Percentiles rank a stretch among this genome's conserved stretches.
These are phyloP conservation scores for Cicer arietinum DNA, from an alignment of 306 rosid genomes.

Conservation along the genomic window DNA sequence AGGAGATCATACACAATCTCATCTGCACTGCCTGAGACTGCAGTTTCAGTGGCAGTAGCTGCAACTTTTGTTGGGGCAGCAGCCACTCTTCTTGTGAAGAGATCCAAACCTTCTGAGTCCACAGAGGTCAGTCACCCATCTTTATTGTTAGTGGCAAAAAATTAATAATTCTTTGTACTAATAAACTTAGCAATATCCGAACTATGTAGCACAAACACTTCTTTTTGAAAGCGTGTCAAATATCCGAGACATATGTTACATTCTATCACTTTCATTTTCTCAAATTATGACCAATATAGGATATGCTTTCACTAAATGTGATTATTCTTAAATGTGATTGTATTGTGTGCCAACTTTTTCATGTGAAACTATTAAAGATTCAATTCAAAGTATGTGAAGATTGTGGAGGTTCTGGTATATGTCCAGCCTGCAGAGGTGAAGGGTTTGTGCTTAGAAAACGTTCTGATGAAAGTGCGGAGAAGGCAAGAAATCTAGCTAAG, in stretches of 20 bases:
- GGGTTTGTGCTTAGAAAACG: constrained; percentile 85
- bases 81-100: constrained; percentile 69
- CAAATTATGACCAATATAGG: neutral
- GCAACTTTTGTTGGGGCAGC: constrained; percentile 87
- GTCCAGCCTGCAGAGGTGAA: constrained; percentile 95
- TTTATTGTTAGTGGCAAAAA: neutral
- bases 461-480: constrained; percentile 76
- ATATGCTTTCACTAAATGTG: no score
- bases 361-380: constrained; percentile 55
- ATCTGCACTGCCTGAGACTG: constrained; percentile 81
- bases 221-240: neutral
- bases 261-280: neutral
- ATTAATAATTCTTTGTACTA: neutral
- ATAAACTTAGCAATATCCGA: neutral
- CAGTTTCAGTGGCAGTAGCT: constrained; percentile 80
- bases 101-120: constrained; percentile 64
- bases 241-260: neutral
- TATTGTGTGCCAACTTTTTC: constrained; percentile 26
- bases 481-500: constrained; percentile 70
- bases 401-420: constrained; percentile 88
- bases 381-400: constrained; percentile 64
- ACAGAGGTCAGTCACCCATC: constrained; percentile 56
- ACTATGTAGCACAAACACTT: neutral
- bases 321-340: neutral
- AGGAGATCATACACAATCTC: constrained; percentile 56